A percentile compares a stretch with the other conserved stretches of the same genome.
These are phyloP conservation scores for Claviceps maximensis DNA, from an alignment of 2,329 filamentous ascomycete species.

Conservation along the genomic window DNA sequence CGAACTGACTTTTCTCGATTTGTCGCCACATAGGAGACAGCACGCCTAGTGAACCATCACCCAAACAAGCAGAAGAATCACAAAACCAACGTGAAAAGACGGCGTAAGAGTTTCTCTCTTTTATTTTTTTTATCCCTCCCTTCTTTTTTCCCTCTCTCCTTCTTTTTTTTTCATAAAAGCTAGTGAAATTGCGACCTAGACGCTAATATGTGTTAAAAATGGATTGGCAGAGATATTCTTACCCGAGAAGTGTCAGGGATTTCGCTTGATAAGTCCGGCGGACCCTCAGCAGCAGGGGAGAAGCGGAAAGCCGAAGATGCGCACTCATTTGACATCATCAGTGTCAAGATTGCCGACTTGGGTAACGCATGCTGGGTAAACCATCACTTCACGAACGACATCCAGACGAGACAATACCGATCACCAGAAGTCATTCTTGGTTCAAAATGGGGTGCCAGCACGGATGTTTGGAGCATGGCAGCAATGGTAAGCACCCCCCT, in stretches of 20 bases:
- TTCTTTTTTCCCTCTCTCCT: not conserved
- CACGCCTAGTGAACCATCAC: slow-evolving; percentile 30
- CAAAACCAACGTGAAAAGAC: slow-evolving; percentile 86
- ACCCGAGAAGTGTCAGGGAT: slow-evolving; percentile 91
- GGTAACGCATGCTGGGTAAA: slow-evolving; percentile 98
- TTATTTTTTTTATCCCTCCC: not conserved
- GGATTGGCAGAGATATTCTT: slow-evolving; percentile 56
- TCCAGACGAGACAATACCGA: slow-evolving; percentile 92
- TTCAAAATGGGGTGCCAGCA: slow-evolving; percentile 97
- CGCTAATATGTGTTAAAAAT: slow-evolving; percentile 5
- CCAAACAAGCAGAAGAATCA: slow-evolving; percentile 44
- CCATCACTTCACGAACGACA: slow-evolving; percentile 98
- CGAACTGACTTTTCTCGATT: not conserved
- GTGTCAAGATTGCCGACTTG: slow-evolving; percentile 96
- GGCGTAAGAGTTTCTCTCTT: slow-evolving; percentile 48
- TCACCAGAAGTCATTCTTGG: slow-evolving; percentile 95
- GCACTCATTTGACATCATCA: slow-evolving; percentile 60
- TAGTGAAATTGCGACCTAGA: not conserved
- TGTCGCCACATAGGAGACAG: slow-evolving; percentile 17
- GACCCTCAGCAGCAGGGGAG: slow-evolving; percentile 41
- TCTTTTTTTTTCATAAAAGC: not conserved
- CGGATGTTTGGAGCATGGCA: slow-evolving; percentile 99
- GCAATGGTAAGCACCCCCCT: slow-evolving; percentile 65
- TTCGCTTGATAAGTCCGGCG: slow-evolving; percentile 64
- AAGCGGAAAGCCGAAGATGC: slow-evolving; percentile 50